Evolutionary conservation across 371 early-diverging fungal genomes (phyloP).

Genomic region (Amoeboaphelidium occidentale): DNA sequence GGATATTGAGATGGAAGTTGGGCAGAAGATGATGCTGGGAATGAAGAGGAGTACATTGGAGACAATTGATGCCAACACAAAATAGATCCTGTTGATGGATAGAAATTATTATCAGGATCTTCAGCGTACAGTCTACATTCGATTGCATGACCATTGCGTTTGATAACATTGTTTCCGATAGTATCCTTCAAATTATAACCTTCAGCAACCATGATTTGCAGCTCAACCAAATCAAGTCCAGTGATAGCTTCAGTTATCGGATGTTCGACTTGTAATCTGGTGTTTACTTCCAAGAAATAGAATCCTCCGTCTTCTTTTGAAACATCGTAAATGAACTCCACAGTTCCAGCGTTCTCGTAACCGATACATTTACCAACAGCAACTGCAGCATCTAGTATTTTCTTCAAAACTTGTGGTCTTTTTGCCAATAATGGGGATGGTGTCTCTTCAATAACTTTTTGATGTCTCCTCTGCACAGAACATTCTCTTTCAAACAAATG

Average conservation of each 20-base stretch:
- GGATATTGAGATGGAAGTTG: conserved; percentile 2
- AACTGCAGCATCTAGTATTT: conserved; percentile 5
- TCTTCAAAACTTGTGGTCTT: background rate
- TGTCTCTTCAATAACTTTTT: conserved; percentile 13
- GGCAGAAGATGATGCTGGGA: background rate
- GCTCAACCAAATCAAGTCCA: conserved; percentile 78
- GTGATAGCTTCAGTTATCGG: conserved; percentile 84
- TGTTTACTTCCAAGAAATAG: conserved; percentile 63
- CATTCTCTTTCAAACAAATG: conserved; percentile 9
- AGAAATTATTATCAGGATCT: conserved; percentile 5
- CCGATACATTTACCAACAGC: conserved; percentile 16
- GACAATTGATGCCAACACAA: conserved; percentile 1
- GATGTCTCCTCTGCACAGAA: conserved; percentile 11
- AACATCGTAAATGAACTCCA: conserved; percentile 19
- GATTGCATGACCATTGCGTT: conserved; percentile 7
- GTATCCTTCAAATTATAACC: conserved; percentile 6
- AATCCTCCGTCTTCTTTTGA: no score
- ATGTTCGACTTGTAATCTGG: conserved; percentile 77
- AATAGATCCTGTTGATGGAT: conserved; percentile 6
- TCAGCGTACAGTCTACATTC: conserved; percentile 10
- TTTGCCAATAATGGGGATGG: conserved; percentile 1
- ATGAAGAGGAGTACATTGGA: no score
- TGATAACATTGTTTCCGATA: conserved; percentile 1
- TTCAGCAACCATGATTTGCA: conserved; percentile 40
- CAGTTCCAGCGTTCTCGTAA: conserved; percentile 19